These are phyloP conservation scores for Eucalyptus tenuipes DNA, from an alignment of 345 rosid species.

Conservation along the genomic window DNA sequence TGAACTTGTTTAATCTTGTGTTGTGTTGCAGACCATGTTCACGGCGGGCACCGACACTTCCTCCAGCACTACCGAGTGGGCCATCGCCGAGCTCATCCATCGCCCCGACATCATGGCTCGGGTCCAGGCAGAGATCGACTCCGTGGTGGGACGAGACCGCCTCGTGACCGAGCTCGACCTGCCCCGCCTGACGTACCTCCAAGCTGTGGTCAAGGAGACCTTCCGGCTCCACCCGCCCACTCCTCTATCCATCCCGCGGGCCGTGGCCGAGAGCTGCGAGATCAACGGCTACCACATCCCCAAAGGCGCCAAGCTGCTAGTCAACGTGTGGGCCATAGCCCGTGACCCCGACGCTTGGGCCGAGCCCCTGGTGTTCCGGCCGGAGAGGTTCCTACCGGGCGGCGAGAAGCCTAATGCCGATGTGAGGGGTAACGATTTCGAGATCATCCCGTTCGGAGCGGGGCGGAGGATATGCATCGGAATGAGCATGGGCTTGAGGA, in stretches of 20 bases:
- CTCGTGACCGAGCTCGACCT: conserved; percentile 41
- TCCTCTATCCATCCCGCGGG: conserved; percentile 60
- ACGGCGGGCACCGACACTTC: conserved; percentile 90
- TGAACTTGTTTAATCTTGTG: not conserved
- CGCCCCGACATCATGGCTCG: conserved; percentile 39
- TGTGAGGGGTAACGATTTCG: conserved; percentile 55
- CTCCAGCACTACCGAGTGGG: conserved; percentile 86
- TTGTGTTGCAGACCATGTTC: conserved; percentile 39
- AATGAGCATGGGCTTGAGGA: conserved; percentile 54
- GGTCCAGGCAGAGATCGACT: conserved; percentile 49
- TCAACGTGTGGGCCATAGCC: conserved; percentile 79
- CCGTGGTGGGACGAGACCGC: conserved; percentile 40
- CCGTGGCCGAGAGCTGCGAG: conserved; percentile 46
- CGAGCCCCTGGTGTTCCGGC: conserved; percentile 45
- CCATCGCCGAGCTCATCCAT: conserved; percentile 64
- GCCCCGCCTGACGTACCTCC: conserved; percentile 44
- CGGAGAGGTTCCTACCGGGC: conserved; percentile 62
- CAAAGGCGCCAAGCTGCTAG: conserved; percentile 44
- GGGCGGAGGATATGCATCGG: conserved; percentile 85
- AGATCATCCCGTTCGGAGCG: conserved; percentile 70
- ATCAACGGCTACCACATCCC: conserved; percentile 71
- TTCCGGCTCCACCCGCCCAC: conserved; percentile 79
- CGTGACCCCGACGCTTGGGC: conserved; percentile 66
- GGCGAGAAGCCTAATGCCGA: conserved; percentile 47
- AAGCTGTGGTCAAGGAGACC: conserved; percentile 72